These are phyloP conservation scores for Nepenthes gracilis DNA, from an alignment of 148 eudicot genomes.

Conservation along the genomic window DNA sequence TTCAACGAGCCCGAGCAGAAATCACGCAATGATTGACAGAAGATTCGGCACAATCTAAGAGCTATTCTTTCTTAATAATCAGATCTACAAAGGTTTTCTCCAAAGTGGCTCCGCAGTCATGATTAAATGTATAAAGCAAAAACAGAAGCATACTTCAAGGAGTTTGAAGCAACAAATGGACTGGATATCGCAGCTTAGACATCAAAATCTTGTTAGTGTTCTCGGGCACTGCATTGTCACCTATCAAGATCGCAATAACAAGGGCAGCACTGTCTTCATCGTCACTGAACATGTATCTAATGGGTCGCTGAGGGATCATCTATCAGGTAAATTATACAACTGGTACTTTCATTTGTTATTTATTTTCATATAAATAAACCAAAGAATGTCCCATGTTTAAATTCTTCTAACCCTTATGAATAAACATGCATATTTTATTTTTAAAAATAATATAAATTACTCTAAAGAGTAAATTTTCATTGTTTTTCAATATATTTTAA, in stretches of 20 bases:
- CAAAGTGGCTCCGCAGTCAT: slow-evolving; percentile 57
- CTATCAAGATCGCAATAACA: slow-evolving; percentile 46
- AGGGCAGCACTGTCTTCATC: slow-evolving; percentile 51
- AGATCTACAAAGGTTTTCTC: slow-evolving; percentile 72
- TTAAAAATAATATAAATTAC: too few relatives aligned
- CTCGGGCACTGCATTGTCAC: slow-evolving; percentile 75
- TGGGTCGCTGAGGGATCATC: slow-evolving; percentile 74
- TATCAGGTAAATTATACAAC: slow-evolving; percentile 33
- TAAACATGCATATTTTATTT: too few relatives aligned
- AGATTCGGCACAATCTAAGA: neutral
- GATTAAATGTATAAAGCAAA: slow-evolving; percentile 55
- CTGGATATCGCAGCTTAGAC: slow-evolving; percentile 62
- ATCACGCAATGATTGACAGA: too few relatives aligned
- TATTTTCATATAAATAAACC: too few relatives aligned
- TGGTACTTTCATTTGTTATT: too few relatives aligned
- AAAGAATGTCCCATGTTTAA: too few relatives aligned
- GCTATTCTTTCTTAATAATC: slow-evolving; percentile 4
- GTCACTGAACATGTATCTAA: slow-evolving; percentile 63
- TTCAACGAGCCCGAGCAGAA: too few relatives aligned
- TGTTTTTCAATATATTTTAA: too few relatives aligned
- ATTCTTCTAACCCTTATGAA: too few relatives aligned
- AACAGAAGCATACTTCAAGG: slow-evolving; percentile 69
- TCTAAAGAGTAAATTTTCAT: too few relatives aligned
- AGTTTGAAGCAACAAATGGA: slow-evolving; percentile 65
- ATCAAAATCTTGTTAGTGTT: slow-evolving; percentile 70